Conservation (phyloP, 345 rosid genomes). For the Punica granatum region DNA sequence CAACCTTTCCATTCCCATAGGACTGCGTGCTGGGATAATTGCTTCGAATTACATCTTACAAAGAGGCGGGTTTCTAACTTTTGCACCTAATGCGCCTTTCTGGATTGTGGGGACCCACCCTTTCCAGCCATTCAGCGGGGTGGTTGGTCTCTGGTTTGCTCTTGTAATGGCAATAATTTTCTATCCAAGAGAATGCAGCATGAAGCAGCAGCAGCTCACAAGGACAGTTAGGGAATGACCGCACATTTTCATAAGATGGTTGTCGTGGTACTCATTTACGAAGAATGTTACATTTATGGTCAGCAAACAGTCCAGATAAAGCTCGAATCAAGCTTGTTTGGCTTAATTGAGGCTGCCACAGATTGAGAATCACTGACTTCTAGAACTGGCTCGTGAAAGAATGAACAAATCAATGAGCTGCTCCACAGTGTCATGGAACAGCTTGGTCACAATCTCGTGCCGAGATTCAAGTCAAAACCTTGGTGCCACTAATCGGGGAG, state of each 20-base stretch:
- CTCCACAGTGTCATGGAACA: not conserved
- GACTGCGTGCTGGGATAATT: slow-evolving; percentile 62
- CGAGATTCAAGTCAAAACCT: not conserved
- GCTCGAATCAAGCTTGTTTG: not conserved
- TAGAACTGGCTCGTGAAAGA: not conserved
- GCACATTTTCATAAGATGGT: not conserved
- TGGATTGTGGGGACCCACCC: slow-evolving; percentile 68
- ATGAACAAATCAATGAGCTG: not conserved
- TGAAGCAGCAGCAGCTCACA: not conserved
- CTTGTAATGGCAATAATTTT: slow-evolving; percentile 42
- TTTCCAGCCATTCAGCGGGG: slow-evolving; percentile 74
- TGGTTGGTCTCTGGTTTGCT: slow-evolving; percentile 56
- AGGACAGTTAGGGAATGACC: not conserved
- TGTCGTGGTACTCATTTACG: not conserved
- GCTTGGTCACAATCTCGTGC: not conserved
- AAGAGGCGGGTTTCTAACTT: slow-evolving; percentile 51
- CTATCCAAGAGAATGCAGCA: slow-evolving; percentile 37
- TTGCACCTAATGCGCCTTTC: slow-evolving; percentile 29
- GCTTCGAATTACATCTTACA: slow-evolving; percentile 56
- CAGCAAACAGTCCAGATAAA: not conserved
- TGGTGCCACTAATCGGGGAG: not conserved
- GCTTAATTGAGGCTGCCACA: not conserved
- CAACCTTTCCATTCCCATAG: slow-evolving; percentile 60
- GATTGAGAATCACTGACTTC: not conserved
- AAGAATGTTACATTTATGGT: not conserved